phyloP scores from a whole-genome alignment of 2,329 filamentous ascomycete species.

The Pseudonectria foliicola region DNA sequence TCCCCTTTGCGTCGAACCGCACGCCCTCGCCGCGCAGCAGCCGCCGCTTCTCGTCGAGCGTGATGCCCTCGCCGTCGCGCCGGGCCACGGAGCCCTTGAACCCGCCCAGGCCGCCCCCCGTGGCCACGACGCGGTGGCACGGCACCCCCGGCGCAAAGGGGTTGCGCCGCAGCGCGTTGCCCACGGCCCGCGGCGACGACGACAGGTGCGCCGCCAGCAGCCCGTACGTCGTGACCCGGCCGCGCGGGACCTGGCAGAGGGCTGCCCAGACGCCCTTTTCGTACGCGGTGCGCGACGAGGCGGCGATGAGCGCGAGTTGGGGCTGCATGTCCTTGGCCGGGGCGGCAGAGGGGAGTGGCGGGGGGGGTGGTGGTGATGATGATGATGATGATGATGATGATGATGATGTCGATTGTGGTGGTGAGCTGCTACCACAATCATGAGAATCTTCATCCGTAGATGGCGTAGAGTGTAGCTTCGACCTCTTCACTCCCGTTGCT shows the following conservation, averaged over 20 bases:
- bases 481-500: neutral
- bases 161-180: slow-evolving; percentile 69
- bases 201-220: slow-evolving; percentile 59
- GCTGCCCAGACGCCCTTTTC: slow-evolving; percentile 62
- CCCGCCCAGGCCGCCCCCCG: slow-evolving; percentile 62
- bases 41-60: slow-evolving; percentile 56
- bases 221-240: slow-evolving; percentile 71
- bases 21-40: slow-evolving; percentile 59
- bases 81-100: slow-evolving; percentile 60
- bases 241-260: slow-evolving; percentile 69
- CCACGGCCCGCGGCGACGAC: slow-evolving; percentile 69
- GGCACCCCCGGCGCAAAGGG: slow-evolving; percentile 78
- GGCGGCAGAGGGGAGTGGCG: slow-evolving; percentile 2
- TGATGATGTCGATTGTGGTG: no score
- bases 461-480: no score
- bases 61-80: slow-evolving; percentile 52
- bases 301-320: slow-evolving; percentile 39
- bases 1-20: slow-evolving; percentile 51
- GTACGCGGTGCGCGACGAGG: slow-evolving; percentile 42
- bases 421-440: no score
- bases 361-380: slow-evolving; percentile 2
- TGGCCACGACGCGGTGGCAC: slow-evolving; percentile 74
- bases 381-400: slow-evolving; percentile 2
- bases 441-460: no score
- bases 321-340: slow-evolving; percentile 22